A percentile compares a stretch with the other conserved stretches of the same genome.
Conservation (phyloP, 164 flowering plant species). For the Magnolia kwangsiensis region DNA sequence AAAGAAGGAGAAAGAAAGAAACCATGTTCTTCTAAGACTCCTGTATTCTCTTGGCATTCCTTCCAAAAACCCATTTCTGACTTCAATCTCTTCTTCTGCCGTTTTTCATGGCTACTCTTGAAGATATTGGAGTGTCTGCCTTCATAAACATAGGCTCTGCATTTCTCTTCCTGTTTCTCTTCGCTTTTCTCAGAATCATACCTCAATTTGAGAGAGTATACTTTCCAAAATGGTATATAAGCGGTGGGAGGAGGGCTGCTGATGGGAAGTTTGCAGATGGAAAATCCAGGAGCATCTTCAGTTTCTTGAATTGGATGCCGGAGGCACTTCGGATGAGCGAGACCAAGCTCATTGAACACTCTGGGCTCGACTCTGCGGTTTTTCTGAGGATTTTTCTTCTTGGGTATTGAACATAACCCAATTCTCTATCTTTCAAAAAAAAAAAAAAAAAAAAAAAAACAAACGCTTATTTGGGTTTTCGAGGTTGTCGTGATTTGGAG, state of each 20-base stretch:
- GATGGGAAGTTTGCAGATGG: constrained; percentile 77
- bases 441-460: no score
- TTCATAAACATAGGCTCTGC: constrained; percentile 69
- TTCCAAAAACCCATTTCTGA: neutral
- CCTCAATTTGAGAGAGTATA: constrained; percentile 95
- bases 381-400: constrained; percentile 80
- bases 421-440: neutral
- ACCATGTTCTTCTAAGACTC: neutral
- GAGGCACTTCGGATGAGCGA: constrained; percentile 77
- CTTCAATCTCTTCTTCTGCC: neutral
- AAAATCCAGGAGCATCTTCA: constrained; percentile 61
- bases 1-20: neutral
- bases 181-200: constrained; percentile 80
- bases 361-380: constrained; percentile 93
- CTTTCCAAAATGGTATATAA: constrained; percentile 91
- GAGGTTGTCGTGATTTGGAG: neutral
- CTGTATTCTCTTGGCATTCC: neutral
- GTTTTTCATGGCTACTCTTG: constrained; percentile 65
- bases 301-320: constrained; percentile 97
- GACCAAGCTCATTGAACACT: constrained; percentile 65
- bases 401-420: constrained; percentile 46
- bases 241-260: constrained; percentile 60
- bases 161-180: constrained; percentile 75
- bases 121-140: constrained; percentile 86
- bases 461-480: neutral